Percentiles rank a stretch among this genome's conserved stretches.
phyloP scores from a whole-genome alignment of 1,139 yeast species.

The Saccharomyces hybrid region DNA sequence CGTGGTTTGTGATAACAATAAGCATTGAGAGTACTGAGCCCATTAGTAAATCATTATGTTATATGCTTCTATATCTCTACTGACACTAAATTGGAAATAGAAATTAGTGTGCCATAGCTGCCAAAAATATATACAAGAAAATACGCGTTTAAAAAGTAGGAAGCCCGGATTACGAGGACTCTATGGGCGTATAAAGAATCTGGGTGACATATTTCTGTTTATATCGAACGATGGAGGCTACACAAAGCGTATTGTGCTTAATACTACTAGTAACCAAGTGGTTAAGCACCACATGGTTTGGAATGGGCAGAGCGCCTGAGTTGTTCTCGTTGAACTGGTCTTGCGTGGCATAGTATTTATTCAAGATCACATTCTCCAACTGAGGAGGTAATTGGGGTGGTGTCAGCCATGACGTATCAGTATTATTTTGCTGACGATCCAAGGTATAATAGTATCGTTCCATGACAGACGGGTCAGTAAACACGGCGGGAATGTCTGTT shows the following conservation, averaged over 20 bases:
- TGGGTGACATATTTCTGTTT: constrained; percentile 87
- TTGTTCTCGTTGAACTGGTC: constrained; percentile 20
- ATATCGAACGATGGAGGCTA: constrained; percentile 86
- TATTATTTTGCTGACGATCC: constrained; percentile 60
- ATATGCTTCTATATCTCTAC: background rate
- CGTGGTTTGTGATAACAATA: background rate
- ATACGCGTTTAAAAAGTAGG: background rate
- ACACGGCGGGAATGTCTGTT: constrained; percentile 72
- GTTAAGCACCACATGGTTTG: constrained; percentile 90
- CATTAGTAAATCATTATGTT: background rate
- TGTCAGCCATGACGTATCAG: constrained; percentile 62
- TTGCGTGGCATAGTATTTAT: constrained; percentile 51
- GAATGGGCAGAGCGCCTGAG: constrained; percentile 70
- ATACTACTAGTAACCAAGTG: constrained; percentile 93
- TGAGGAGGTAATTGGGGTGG: constrained; percentile 98
- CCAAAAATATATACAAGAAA: constrained; percentile 6
- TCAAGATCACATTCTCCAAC: constrained; percentile 81
- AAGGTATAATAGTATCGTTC: constrained; percentile 71
- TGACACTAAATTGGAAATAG: too few species aligned
- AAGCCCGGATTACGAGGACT: background rate
- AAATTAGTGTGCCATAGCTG: background rate
- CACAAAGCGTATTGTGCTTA: constrained; percentile 81
- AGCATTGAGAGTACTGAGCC: background rate
- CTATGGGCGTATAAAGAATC: constrained; percentile 70
- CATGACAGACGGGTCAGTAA: constrained; percentile 73